Conservation (phyloP, 73 alveolate species). For the Symbiodinium natans region DNA sequence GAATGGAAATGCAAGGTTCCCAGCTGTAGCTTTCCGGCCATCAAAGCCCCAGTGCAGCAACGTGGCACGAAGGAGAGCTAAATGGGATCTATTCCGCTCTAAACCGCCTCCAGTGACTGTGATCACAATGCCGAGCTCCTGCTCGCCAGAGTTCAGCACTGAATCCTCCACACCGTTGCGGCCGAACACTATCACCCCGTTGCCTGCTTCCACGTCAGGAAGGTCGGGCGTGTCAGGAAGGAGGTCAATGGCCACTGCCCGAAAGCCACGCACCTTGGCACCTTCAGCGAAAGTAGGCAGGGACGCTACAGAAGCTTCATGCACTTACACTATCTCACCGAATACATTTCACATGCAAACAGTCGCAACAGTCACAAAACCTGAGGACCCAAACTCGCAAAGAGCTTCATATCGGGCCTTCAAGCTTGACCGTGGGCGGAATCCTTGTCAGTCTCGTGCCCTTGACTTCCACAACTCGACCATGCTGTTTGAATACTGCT, state of each 20-base stretch:
- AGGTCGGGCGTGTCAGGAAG: background rate
- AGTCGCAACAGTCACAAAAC: no score
- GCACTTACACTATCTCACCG: no score
- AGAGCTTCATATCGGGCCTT: background rate
- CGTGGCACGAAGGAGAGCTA: conserved; percentile 42
- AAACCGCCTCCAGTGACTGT: conserved; percentile 5
- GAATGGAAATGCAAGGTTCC: conserved; percentile 39
- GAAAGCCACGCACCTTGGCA: conserved; percentile 22
- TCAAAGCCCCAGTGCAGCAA: conserved; percentile 42
- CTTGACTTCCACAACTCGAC: conserved; percentile 13
- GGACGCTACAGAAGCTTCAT: no score
- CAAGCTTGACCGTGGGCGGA: conserved; percentile 32
- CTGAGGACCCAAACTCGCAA: no score
- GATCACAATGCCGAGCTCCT: conserved; percentile 31
- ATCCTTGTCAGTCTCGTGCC: conserved; percentile 28
- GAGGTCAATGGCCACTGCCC: background rate
- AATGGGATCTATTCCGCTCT: background rate
- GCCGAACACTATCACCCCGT: conserved; percentile 14
- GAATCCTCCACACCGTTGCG: conserved; percentile 27
- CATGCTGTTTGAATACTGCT: background rate
- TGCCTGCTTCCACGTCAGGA: no score
- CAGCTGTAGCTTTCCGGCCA: conserved; percentile 43
- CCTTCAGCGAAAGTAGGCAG: background rate
- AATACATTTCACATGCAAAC: no score
- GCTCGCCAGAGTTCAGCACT: background rate